Conservation (phyloP, 495 filamentous ascomycete species). For the Tuber borchii region DNA sequence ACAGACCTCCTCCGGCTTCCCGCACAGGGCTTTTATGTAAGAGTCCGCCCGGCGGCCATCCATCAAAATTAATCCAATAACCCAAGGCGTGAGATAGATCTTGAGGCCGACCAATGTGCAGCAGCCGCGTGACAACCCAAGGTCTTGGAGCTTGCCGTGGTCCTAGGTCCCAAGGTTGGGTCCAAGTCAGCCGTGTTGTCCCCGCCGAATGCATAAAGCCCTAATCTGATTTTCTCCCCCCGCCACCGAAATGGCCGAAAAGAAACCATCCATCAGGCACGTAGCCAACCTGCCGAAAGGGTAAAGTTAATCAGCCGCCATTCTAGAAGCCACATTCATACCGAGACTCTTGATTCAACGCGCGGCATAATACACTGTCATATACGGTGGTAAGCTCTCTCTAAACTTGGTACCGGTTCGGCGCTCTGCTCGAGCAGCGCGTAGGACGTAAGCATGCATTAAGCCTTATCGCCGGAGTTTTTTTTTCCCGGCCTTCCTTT, state of each 20-base stretch:
- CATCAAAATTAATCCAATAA: not conserved
- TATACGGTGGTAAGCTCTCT: not conserved
- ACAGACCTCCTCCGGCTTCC: not conserved
- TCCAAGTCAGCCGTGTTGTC: not conserved
- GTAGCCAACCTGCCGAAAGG: not conserved
- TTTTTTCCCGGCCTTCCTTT: not conserved
- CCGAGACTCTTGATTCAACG: not conserved
- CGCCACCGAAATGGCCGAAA: not conserved
- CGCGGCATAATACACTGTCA: not conserved
- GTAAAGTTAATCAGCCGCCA: not conserved
- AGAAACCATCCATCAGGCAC: not conserved
- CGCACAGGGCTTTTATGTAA: not conserved
- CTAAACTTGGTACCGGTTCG: not conserved
- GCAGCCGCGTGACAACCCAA: not conserved
- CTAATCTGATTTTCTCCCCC: not conserved
- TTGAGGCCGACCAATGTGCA: not conserved
- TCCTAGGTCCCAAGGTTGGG: not conserved
- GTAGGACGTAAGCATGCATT: not conserved
- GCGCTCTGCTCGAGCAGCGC: not conserved
- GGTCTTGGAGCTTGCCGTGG: not conserved
- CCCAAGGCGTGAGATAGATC: not conserved
- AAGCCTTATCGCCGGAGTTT: not conserved
- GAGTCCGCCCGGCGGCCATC: not conserved
- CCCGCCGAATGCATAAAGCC: not conserved
- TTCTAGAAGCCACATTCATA: not conserved